These are phyloP conservation scores for Sporothrix globosa DNA, from an alignment of 2,329 filamentous ascomycete genomes.

Conservation along the genomic window DNA sequence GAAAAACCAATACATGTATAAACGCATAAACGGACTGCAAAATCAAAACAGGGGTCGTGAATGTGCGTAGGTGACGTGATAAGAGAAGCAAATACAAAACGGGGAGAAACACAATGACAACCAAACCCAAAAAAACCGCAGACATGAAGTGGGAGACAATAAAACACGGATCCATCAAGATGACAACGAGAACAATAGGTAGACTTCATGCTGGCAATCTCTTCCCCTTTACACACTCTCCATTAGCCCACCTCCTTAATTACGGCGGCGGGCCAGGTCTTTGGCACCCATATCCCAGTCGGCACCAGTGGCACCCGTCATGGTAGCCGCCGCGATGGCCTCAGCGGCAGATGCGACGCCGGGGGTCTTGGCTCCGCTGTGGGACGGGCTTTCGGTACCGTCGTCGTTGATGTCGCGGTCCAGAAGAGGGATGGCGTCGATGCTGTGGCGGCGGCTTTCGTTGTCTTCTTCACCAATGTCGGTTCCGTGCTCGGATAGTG, in stretches of 20 bases:
- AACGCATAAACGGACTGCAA: background rate
- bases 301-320: slow-evolving; percentile 36
- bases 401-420: slow-evolving; percentile 48
- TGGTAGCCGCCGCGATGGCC: slow-evolving; percentile 32
- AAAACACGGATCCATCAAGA: background rate
- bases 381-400: background rate
- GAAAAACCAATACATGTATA: background rate
- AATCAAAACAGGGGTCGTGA: slow-evolving; percentile 9
- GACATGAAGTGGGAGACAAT: background rate
- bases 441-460: slow-evolving; percentile 38
- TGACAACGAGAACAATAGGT: background rate
- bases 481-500: slow-evolving; percentile 17
- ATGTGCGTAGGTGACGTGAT: slow-evolving; percentile 12
- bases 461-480: slow-evolving; percentile 36
- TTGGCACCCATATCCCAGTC: slow-evolving; percentile 48
- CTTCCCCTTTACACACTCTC: background rate
- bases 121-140: background rate
- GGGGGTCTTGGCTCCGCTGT: slow-evolving; percentile 27
- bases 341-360: slow-evolving; percentile 29
- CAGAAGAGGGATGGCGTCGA: slow-evolving; percentile 63
- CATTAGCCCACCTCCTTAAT: background rate
- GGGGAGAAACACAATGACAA: background rate
- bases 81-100: background rate
- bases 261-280: slow-evolving; percentile 52
- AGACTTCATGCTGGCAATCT: background rate